phyloP scores from a whole-genome alignment of 164 flowering plant genomes.

The grape (Vitis vinifera) region DNA sequence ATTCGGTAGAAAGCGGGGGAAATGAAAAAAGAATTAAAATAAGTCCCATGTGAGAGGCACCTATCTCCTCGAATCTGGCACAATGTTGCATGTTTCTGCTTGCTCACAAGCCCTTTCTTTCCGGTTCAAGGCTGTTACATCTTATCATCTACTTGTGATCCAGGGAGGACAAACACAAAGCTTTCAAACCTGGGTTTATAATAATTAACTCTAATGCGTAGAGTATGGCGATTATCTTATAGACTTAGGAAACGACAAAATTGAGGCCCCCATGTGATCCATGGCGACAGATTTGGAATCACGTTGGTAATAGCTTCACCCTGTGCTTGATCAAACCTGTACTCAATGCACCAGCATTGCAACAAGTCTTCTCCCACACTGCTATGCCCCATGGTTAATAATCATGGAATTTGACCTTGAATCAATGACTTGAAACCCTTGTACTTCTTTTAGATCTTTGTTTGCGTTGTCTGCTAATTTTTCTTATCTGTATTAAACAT shows the following conservation, averaged over 20 bases:
- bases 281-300: constrained; percentile 22
- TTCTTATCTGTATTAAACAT: no score
- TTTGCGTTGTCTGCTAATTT: background rate
- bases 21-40: background rate
- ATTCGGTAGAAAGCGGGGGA: background rate
- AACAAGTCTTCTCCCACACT: constrained; percentile 4
- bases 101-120: background rate
- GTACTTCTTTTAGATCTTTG: background rate
- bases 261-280: constrained; percentile 21
- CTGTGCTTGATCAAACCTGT: background rate
- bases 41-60: constrained; percentile 33
- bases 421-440: background rate
- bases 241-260: constrained; percentile 24
- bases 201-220: constrained; percentile 4
- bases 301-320: constrained; percentile 4
- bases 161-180: constrained; percentile 12
- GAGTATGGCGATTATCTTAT: background rate
- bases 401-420: background rate
- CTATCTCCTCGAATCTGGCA: constrained; percentile 29
- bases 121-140: background rate
- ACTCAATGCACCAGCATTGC: background rate
- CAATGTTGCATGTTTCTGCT: constrained; percentile 11
- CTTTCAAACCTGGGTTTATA: constrained; percentile 6
- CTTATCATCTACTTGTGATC: background rate
- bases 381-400: background rate